Base-by-base conservation (phyloP, 1,139 yeast genomes). In the Pichia sp. region DNA sequence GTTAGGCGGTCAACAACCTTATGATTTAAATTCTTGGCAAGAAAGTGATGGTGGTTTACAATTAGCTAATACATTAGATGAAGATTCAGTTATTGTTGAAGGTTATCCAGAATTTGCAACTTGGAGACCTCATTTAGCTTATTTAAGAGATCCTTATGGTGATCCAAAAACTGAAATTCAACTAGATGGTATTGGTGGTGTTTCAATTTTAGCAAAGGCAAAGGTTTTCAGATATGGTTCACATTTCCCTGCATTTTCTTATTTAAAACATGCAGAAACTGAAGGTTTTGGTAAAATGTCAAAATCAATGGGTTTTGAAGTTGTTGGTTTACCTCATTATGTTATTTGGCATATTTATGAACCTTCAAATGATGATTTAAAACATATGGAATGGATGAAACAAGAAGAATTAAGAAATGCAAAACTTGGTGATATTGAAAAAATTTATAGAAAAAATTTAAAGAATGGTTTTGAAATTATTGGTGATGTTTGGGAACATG, bases 301-400 rank as follows among this genome's bases (percentile, higher is more conserved):
- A 33, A 83, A 75, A 55, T 70, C 73, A 45, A 84, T 87, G 84
- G 94, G 94, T 4, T 84, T 77, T 61, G 69, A 69, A 48, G 95
- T 87, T 30, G 87, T 87, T 42, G 96, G 96, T 0, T 71, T 87
- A 55, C 95, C 96, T 31, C 94, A 87, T 66, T 87, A 87, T 61
- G 86, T 90, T 1, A 74, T 87, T 37, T 87, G 96, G 96, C 90
- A 82, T 63, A 82, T 82, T 46, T 82, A 82, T 64, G 96, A 86
- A 60, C 90, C 95, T 37, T 85, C 95, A 63, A 95, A 84, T 60
- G 97, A 90, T 60, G 97, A 89, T 64, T 70, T 87, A 53, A 76
- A 86, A 66, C 95, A 87, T 61, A 87, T 87, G 96, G 95, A 85
- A 62, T 87, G 95, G 95, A 85, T 87, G 95, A 96, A 95, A 1